Percentiles rank a stretch among this genome's conserved stretches.
phyloP scores from a whole-genome alignment of 805 yeast species.

The Yarrowia hollandica region DNA sequence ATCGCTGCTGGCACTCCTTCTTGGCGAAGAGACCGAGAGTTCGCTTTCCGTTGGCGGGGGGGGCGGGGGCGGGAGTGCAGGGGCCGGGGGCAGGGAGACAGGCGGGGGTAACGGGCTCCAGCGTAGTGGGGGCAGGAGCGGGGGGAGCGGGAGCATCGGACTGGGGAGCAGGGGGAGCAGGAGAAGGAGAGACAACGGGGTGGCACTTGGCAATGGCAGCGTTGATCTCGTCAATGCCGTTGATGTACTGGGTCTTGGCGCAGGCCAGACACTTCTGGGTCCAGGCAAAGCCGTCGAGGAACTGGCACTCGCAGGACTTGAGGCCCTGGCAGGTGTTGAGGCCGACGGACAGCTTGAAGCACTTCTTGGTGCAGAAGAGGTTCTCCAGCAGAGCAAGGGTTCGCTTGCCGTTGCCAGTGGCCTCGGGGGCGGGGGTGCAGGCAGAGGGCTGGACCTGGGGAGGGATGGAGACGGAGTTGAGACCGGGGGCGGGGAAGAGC shows the following conservation, averaged over 20 bases:
- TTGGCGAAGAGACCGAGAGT: conserved; percentile 8
- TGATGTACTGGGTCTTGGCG: conserved; percentile 25
- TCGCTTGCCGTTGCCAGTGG: conserved; percentile 13
- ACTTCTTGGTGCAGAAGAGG: conserved; percentile 27
- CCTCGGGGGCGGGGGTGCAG: conserved; percentile 19
- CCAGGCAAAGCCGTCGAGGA: conserved; percentile 24
- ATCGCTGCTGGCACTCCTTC: conserved; percentile 23
- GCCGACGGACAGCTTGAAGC: conserved; percentile 28
- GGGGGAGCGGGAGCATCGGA: background rate
- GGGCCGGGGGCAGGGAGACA: conserved; percentile 21
- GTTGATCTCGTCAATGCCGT: conserved; percentile 27
- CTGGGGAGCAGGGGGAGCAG: conserved; percentile 4
- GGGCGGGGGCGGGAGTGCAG: conserved; percentile 9
- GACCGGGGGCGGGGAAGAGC: conserved; percentile 23
- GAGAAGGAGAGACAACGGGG: conserved; percentile 15
- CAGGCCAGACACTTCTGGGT: conserved; percentile 27
- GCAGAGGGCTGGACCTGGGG: conserved; percentile 27
- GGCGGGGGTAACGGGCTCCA: conserved; percentile 6
- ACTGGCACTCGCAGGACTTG: conserved; percentile 24
- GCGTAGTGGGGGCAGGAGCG: conserved; percentile 8
- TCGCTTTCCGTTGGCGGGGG: conserved; percentile 25
- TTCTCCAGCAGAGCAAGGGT: conserved; percentile 6
- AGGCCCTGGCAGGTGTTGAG: conserved; percentile 27
- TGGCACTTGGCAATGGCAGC: conserved; percentile 28
- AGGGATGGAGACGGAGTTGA: conserved; percentile 19